A percentile compares a stretch with the other conserved stretches of the same genome.
Evolutionary conservation across 2,329 filamentous ascomycete genomes (phyloP).

Genomic region (Trichoderma sp.): DNA sequence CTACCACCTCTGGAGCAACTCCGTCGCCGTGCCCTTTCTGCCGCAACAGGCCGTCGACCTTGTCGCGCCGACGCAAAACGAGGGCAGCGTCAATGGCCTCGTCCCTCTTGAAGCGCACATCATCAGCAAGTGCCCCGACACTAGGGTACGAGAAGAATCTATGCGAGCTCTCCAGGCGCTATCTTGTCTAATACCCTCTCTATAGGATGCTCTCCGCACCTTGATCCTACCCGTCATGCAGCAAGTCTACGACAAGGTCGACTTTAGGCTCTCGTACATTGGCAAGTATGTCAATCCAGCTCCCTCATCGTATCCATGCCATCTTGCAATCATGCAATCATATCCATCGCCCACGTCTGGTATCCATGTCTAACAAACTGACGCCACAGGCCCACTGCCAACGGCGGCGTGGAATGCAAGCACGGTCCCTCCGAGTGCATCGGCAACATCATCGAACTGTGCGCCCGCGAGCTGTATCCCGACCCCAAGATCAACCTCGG

Average conservation of each 20-base stretch:
- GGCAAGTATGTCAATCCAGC: slow-evolving; percentile 57
- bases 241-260: slow-evolving; percentile 73
- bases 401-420: slow-evolving; percentile 82
- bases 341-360: not conserved
- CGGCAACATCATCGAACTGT: slow-evolving; percentile 92
- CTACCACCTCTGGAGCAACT: slow-evolving; percentile 22
- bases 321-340: not conserved
- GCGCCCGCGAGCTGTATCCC: slow-evolving; percentile 77
- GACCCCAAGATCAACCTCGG: slow-evolving; percentile 85
- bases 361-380: slow-evolving; percentile 4
- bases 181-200: not conserved
- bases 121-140: slow-evolving; percentile 96
- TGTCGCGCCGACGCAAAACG: not conserved
- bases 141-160: slow-evolving; percentile 47
- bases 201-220: slow-evolving; percentile 69
- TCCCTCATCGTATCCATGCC: not conserved
- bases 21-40: not conserved
- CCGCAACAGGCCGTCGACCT: not conserved
- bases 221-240: slow-evolving; percentile 86
- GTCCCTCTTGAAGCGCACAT: slow-evolving; percentile 91
- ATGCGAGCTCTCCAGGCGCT: too few species aligned
- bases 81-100: slow-evolving; percentile 27
- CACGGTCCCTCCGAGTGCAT: slow-evolving; percentile 88
- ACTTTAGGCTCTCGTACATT: slow-evolving; percentile 89
- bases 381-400: slow-evolving; percentile 58